phyloP scores from a whole-genome alignment of 1,284 basidiomycete genomes.

The Volvariella volvacea region DNA sequence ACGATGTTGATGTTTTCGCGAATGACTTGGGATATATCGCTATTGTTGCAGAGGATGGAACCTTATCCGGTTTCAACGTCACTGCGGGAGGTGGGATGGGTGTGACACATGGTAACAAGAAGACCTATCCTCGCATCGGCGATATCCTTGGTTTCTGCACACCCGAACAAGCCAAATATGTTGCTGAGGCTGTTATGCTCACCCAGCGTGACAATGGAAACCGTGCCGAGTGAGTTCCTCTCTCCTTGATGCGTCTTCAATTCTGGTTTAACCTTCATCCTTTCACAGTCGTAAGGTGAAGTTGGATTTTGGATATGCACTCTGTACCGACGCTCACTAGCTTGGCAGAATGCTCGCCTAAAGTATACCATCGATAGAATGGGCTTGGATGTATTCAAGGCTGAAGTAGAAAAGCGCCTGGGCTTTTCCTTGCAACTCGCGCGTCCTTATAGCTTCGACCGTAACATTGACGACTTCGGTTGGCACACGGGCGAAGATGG shows the following conservation, averaged over 20 bases:
- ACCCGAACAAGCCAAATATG: constrained; percentile 78
- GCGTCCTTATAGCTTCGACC: constrained; percentile 77
- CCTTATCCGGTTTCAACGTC: constrained; percentile 87
- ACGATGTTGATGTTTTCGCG: constrained; percentile 94
- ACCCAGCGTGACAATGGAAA: constrained; percentile 96
- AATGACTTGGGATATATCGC: constrained; percentile 97
- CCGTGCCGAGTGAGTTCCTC: constrained; percentile 70
- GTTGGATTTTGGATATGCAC: neutral
- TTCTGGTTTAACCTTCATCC: constrained; percentile 7
- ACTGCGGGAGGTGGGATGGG: constrained; percentile 96
- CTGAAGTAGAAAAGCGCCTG: constrained; percentile 85
- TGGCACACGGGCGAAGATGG: constrained; percentile 89
- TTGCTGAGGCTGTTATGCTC: constrained; percentile 92
- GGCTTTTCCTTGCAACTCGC: constrained; percentile 76
- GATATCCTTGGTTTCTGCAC: constrained; percentile 92
- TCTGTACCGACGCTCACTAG: constrained; percentile 5
- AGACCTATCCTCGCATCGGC: constrained; percentile 92
- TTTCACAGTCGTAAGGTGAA: constrained; percentile 43
- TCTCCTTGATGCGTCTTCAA: neutral
- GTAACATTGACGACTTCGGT: constrained; percentile 92
- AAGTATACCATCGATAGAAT: constrained; percentile 98
- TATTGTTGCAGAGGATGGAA: constrained; percentile 69
- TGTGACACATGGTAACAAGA: constrained; percentile 98
- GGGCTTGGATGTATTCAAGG: constrained; percentile 82
- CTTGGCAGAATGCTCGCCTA: constrained; percentile 75